phyloP scores from a whole-genome alignment of 768 basidiomycete species.

The Tricholoma matsutake region DNA sequence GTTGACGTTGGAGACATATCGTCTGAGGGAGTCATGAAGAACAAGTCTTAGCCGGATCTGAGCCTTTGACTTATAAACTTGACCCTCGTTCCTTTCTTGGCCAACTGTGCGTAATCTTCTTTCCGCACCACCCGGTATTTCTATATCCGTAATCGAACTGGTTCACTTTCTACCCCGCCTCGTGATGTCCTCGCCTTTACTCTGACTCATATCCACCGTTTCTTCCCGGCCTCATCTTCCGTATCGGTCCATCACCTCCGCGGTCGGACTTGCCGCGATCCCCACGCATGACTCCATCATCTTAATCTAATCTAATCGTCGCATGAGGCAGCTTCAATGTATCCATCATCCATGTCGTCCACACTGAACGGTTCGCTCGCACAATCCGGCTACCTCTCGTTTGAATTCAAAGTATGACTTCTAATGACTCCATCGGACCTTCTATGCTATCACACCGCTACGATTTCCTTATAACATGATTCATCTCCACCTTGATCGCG shows the following conservation, averaged over 20 bases:
- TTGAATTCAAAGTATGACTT: no score
- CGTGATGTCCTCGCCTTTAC: conserved; percentile 5
- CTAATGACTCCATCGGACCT: no score
- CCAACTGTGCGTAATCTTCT: conserved; percentile 4
- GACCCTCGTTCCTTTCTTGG: conserved; percentile 1
- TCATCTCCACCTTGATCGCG: neutral
- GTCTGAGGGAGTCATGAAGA: neutral
- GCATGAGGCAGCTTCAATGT: no score
- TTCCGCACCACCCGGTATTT: conserved; percentile 11
- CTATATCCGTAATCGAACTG: conserved; percentile 10
- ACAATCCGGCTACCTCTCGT: no score
- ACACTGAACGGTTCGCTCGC: no score
- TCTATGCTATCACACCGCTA: neutral
- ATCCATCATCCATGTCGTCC: no score
- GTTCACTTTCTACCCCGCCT: conserved; percentile 12
- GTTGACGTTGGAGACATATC: conserved; percentile 12
- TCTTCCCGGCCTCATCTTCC: neutral
- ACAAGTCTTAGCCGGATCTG: neutral
- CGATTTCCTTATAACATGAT: neutral
- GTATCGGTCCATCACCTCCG: no score
- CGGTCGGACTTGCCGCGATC: no score
- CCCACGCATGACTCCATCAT: no score
- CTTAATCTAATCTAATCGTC: no score
- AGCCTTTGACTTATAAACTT: conserved; percentile 4
- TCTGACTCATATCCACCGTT: neutral